Evolutionary conservation across 306 rosid species (phyloP).

Genomic region (Cucurbita argyrosperma): DNA sequence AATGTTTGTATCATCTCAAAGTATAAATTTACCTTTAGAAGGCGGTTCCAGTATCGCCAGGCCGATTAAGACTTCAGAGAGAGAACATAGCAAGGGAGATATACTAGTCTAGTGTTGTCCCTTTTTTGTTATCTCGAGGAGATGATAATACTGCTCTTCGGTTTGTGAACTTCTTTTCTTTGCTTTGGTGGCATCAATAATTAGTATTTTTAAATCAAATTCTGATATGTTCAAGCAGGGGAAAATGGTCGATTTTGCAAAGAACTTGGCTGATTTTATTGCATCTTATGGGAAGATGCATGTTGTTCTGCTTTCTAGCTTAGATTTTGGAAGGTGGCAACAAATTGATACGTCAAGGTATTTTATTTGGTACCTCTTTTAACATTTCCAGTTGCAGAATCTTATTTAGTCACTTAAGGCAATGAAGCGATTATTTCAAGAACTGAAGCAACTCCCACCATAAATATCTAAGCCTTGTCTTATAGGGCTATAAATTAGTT

Average conservation of each 20-base stretch:
- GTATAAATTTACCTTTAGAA: not conserved
- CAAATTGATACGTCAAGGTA: slow-evolving; percentile 75
- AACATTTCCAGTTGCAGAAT: not conserved
- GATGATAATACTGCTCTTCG: not conserved
- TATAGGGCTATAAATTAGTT: not conserved
- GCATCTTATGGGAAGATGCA: slow-evolving; percentile 60
- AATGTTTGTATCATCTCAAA: not conserved
- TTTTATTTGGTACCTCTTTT: not conserved
- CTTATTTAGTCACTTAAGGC: not conserved
- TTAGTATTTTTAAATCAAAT: not conserved
- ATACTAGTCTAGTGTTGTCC: not conserved
- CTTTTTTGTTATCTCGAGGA: not conserved
- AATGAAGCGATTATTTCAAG: not conserved
- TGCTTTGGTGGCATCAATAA: not conserved
- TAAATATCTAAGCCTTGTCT: not conserved
- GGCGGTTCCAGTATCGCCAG: not conserved
- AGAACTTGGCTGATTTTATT: slow-evolving; percentile 54
- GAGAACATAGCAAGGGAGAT: not conserved
- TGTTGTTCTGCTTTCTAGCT: slow-evolving; percentile 63
- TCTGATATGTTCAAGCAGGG: slow-evolving; percentile 35
- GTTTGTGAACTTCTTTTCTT: not conserved
- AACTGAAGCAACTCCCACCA: not conserved
- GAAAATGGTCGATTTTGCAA: slow-evolving; percentile 62
- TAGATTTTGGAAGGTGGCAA: slow-evolving; percentile 88
- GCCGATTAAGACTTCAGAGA: not conserved